Percentiles rank a stretch among this genome's conserved stretches.
phyloP scores from a whole-genome alignment of 306 rosid genomes.

The Trichosanthes cucumerina region DNA sequence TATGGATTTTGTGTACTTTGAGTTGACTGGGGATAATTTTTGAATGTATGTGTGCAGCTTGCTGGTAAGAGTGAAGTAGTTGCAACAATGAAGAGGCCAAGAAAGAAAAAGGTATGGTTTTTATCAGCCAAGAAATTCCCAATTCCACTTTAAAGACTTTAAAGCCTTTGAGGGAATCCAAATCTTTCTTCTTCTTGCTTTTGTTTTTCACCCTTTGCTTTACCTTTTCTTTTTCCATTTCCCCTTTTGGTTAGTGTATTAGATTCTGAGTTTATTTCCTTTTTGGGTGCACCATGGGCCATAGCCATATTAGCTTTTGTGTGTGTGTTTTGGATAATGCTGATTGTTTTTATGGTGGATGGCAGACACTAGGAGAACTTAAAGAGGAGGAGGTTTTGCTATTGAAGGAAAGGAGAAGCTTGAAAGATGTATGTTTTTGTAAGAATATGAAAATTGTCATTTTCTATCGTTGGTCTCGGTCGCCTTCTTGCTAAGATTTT shows the following conservation, averaged over 20 bases:
- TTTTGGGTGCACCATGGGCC: constrained; percentile 1
- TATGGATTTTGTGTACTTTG: background rate
- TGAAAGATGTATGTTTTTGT: constrained; percentile 46
- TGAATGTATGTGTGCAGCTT: constrained; percentile 27
- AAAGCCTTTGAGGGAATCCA: background rate
- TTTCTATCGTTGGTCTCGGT: background rate
- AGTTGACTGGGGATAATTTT: background rate
- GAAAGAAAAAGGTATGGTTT: constrained; percentile 53
- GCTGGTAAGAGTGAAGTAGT: constrained; percentile 19
- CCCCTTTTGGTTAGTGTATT: background rate
- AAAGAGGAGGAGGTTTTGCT: constrained; percentile 68
- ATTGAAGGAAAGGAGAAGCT: constrained; percentile 50
- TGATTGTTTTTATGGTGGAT: constrained; percentile 9
- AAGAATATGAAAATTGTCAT: background rate
- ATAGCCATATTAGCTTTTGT: background rate
- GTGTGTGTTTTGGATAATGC: background rate
- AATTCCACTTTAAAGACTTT: background rate
- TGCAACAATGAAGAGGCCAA: constrained; percentile 36
- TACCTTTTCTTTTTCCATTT: background rate
- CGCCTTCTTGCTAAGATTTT: background rate
- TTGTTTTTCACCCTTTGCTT: background rate
- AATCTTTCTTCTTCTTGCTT: background rate
- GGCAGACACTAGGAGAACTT: constrained; percentile 73
- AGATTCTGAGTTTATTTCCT: background rate
- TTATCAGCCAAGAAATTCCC: background rate